Conservation (phyloP, 352 stramenopile genomes). For the Phytophthora brassicae region DNA sequence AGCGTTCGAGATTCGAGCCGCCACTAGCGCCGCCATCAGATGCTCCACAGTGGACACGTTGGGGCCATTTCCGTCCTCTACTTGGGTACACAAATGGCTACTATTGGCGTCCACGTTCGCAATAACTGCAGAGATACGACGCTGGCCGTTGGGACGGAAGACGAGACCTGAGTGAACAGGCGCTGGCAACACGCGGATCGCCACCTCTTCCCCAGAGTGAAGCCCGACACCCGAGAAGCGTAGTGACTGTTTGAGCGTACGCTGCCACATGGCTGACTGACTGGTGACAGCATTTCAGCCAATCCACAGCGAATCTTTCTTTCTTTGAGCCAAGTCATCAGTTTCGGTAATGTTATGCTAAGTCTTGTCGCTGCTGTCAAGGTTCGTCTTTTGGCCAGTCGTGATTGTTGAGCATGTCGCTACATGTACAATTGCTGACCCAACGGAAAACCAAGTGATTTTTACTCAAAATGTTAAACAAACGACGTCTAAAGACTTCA, state of each 20-base stretch:
- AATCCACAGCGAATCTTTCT: too few species aligned
- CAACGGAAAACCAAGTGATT: too few species aligned
- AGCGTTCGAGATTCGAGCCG: slow-evolving; percentile 45
- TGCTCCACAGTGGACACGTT: slow-evolving; percentile 65
- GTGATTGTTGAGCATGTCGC: too few species aligned
- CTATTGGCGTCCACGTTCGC: slow-evolving; percentile 41
- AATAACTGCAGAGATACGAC: slow-evolving; percentile 31
- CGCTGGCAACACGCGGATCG: slow-evolving; percentile 38
- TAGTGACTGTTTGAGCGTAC: slow-evolving; percentile 49
- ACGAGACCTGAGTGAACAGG: slow-evolving; percentile 34
- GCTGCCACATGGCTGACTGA: too few species aligned
- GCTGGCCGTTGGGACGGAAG: slow-evolving; percentile 21
- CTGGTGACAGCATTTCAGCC: too few species aligned
- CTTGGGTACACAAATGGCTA: slow-evolving; percentile 65
- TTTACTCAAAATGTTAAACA: background rate
- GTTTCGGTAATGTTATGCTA: too few species aligned
- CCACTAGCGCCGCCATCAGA: slow-evolving; percentile 62
- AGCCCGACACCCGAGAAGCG: slow-evolving; percentile 61
- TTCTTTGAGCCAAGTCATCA: too few species aligned
- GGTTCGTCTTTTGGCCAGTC: too few species aligned
- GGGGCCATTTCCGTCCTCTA: slow-evolving; percentile 23
- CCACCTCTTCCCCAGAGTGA: slow-evolving; percentile 47
- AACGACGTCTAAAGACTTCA: too few species aligned
- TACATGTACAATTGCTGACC: too few species aligned
- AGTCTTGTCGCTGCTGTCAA: too few species aligned